A percentile compares a stretch with the other conserved stretches of the same genome.
Conservation (phyloP, 2,329 filamentous ascomycete species). For the Knoxdaviesia proteae region DNA sequence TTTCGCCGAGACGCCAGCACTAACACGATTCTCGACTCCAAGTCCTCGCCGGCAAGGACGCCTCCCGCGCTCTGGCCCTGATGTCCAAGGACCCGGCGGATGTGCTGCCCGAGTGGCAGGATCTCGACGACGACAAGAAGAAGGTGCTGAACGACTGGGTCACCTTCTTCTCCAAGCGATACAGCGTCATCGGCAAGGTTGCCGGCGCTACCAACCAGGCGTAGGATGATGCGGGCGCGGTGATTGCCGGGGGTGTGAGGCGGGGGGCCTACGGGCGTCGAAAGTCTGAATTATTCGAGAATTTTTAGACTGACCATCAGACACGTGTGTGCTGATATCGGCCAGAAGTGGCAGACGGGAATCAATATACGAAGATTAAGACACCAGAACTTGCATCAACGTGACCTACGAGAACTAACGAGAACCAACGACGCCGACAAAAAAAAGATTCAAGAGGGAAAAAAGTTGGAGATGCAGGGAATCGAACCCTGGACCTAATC, state of each 20-base stretch:
- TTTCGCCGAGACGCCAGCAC: background rate
- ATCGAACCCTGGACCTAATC: too few relatives aligned
- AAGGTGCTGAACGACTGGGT: slow-evolving; percentile 76
- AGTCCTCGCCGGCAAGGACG: slow-evolving; percentile 95
- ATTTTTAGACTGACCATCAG: too few relatives aligned
- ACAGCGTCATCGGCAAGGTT: slow-evolving; percentile 65
- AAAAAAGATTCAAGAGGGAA: too few relatives aligned
- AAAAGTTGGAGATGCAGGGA: too few relatives aligned
- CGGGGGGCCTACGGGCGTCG: background rate
- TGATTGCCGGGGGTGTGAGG: background rate
- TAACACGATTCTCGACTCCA: background rate
- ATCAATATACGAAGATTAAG: too few relatives aligned
- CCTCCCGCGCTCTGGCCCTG: slow-evolving; percentile 73
- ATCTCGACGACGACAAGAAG: slow-evolving; percentile 70
- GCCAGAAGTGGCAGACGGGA: too few relatives aligned
- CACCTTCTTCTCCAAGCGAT: slow-evolving; percentile 90
- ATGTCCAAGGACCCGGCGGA: slow-evolving; percentile 77
- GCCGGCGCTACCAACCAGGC: slow-evolving; percentile 37
- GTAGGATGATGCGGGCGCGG: slow-evolving; percentile 5
- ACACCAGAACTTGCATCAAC: too few relatives aligned
- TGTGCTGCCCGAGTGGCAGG: slow-evolving; percentile 62
- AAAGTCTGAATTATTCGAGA: slow-evolving; percentile 1
- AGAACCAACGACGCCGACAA: too few relatives aligned
- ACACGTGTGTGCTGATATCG: too few relatives aligned
- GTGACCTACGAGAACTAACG: too few relatives aligned